Evolutionary conservation across 2,329 filamentous ascomycete genomes (phyloP), one percentile per base, ranked within the genome.

Genomic region (Cladosporium sp.): DNA sequence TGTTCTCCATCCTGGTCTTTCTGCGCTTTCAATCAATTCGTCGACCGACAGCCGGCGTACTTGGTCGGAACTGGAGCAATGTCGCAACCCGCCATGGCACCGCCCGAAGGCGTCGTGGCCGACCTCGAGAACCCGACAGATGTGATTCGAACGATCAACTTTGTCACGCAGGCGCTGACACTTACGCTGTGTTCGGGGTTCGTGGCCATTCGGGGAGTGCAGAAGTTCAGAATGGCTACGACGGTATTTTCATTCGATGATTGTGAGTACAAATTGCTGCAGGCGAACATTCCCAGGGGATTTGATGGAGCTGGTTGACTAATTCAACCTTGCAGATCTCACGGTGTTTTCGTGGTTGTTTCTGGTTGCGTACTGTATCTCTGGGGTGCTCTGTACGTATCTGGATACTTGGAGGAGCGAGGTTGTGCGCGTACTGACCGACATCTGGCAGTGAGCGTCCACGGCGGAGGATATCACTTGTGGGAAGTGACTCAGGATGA

Each of bases 121-220:
- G 59, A 62, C 15, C 59, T 62, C 30, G 28, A 62, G 30, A 62
- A 62, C 30, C 59, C 59, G 14, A 52, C 44, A 10, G 59, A 62
- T 52, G 44, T 52, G 21, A 10, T 62, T n/a, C 32, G 41, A 12
- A 52, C 44, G n/a, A 24, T 62, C 12, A 62, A 62, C 47, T 21
- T 62, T 14, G 59, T 62, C n/a, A 62, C 59, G 28, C 59, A 62
- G 34, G 44, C 18, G 15, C 32, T 62, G 28, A 62, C 59, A 4
- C 36, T 62, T 18, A 24, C n/a, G 7, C 7, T 62, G 4, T 62
- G 59, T 21, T 41, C 59, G 15, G 14, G 6, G n/a, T 62, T 62
- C 7, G 44, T 49, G 28, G n/a, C n/a, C n/a, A 28, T 52, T 2
- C 21, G 59, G 24, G 44, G 24, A 0, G 11, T 52, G 2, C 59